Conservation (phyloP, 83 land plant species). For the Thuja plicata region DNA sequence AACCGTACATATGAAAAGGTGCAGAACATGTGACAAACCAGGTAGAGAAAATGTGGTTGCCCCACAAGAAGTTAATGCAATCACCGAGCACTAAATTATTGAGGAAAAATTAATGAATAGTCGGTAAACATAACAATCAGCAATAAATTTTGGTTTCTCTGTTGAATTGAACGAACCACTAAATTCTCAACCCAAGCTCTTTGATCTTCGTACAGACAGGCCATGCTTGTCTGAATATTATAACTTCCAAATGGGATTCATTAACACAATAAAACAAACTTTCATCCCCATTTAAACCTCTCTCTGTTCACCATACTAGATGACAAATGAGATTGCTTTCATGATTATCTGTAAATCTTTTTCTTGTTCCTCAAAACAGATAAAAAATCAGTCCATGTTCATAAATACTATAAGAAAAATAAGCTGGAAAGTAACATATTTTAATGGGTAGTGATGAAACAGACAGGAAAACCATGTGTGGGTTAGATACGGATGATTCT, state of each 20-base stretch:
- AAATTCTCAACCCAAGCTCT: not conserved
- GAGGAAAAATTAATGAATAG: not conserved
- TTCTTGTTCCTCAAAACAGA: not conserved
- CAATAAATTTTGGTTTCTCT: not conserved
- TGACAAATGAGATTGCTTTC: not conserved
- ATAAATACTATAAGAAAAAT: too few species aligned
- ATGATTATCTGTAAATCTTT: not conserved
- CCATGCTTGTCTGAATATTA: not conserved
- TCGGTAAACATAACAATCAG: not conserved
- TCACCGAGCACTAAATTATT: not conserved
- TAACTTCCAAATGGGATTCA: not conserved
- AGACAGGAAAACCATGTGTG: not conserved
- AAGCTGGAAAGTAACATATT: not conserved
- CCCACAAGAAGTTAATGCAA: not conserved
- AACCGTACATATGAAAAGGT: not conserved
- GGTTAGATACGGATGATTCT: not conserved
- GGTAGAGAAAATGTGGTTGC: not conserved
- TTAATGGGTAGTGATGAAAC: not conserved
- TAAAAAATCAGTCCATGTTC: not conserved
- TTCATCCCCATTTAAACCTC: too few species aligned
- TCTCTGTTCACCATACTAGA: too few species aligned
- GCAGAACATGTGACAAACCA: not conserved
- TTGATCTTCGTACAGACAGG: too few species aligned
- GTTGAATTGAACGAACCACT: not conserved
- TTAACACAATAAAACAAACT: too few species aligned